Evolutionary conservation across 495 filamentous ascomycete species (phyloP).

Genomic region (Viridothelium virens): DNA sequence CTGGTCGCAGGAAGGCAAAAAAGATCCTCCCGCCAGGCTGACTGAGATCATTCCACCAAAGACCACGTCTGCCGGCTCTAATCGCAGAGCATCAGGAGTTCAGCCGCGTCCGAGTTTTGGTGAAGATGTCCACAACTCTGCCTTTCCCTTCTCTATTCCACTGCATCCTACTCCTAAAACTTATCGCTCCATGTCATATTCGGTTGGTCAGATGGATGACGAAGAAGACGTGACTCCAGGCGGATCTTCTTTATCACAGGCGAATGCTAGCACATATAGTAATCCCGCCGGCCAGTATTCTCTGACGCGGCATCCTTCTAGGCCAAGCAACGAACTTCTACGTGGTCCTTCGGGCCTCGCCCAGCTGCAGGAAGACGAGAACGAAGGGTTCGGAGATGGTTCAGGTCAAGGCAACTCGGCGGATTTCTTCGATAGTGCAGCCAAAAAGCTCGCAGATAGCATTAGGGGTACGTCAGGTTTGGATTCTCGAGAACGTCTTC

Average conservation of each 20-base stretch:
- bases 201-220: conserved; percentile 62
- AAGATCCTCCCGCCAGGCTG: conserved; percentile 64
- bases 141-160: conserved; percentile 80
- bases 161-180: conserved; percentile 86
- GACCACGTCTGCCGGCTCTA: conserved; percentile 42
- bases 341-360: background rate
- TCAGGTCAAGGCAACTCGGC: background rate
- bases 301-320: conserved; percentile 1
- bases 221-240: background rate
- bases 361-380: conserved; percentile 8
- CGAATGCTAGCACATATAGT: background rate
- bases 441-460: conserved; percentile 3
- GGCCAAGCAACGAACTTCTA: conserved; percentile 1
- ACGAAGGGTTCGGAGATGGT: background rate
- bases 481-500: background rate
- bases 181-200: conserved; percentile 94
- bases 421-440: conserved; percentile 2
- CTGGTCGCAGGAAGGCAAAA: conserved; percentile 66
- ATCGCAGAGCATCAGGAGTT: conserved; percentile 19
- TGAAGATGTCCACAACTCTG: conserved; percentile 40
- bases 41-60: conserved; percentile 71
- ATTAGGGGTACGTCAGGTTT: background rate
- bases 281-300: background rate
- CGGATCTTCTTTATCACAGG: background rate
- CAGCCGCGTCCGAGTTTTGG: conserved; percentile 47